Evolutionary conservation across 768 basidiomycete genomes (phyloP), one percentile per base, ranked within the genome.

Genomic region (Lactarius hatsudake): DNA sequence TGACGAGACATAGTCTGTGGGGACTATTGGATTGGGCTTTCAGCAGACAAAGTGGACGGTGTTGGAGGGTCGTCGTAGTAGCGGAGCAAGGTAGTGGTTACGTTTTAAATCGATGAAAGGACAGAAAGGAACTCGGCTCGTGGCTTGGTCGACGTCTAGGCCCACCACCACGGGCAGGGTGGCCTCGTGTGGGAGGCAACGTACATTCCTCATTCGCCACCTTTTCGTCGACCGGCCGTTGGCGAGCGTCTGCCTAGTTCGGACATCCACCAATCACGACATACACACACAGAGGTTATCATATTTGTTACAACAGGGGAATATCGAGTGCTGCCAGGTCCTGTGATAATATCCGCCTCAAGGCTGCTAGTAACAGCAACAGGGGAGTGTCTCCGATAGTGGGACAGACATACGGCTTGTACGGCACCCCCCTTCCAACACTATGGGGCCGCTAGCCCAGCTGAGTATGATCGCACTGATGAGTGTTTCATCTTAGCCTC

Each of bases 61-160:
- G 45, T 30, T 3, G 40, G 6, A 23, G 42, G 51, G 34, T 18
- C 2, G 62, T 64, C 62, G 69, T 54, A 26, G 62, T 45, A 15
- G 65, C 0, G 8, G 34, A 54, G 3, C 9, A 54, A 61, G 40
- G 53, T 0, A 9, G 40, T 32, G 38, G 38, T 23, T 57, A 1
- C 28, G 57, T 12, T 63, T 63, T 65, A 55, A 48, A 40, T 64
- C 55, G 51, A 59, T 17, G 34, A 54, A n/a, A n/a, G 23, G 5
- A 30, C 17, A 6, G 3, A 26, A 59, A 34, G 12, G n/a, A 20
- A 48, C 15, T 30, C 13, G 38, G 40, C 59, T 54, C 59, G 64
- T 60, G 64, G 59, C 51, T 9, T 57, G 17, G 30, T 30, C 26
- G 10, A n/a, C 6, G 54, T n/a, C 54, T 63, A 42, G 18, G 38